Conservation (phyloP, 208 protist genomes). For the Endotrypanum monterogeii region DNA sequence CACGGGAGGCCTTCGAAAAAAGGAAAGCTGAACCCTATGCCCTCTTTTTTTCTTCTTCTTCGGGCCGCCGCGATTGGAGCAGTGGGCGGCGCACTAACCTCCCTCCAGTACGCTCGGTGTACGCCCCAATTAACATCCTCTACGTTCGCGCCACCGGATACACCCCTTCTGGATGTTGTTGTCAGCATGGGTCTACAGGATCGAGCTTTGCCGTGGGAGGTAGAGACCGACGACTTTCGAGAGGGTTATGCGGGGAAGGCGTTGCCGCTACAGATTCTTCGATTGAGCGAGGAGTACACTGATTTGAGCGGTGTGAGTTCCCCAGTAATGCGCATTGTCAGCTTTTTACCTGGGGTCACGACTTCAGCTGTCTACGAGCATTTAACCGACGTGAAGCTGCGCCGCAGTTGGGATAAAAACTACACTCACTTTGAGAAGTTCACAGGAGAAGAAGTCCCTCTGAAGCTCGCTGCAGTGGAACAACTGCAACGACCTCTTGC, state of each 20-base stretch:
- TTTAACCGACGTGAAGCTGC: slow-evolving; percentile 50
- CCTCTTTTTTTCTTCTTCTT: not conserved
- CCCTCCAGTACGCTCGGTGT: not conserved
- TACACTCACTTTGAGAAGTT: slow-evolving; percentile 56
- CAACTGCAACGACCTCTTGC: slow-evolving; percentile 29
- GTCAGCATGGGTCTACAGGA: slow-evolving; percentile 22
- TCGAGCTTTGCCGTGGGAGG: slow-evolving; percentile 9
- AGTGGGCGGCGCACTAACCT: not conserved
- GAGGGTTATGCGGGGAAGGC: not conserved
- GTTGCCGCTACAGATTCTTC: slow-evolving; percentile 41
- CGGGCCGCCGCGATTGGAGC: slow-evolving; percentile 6
- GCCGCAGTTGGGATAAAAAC: slow-evolving; percentile 56
- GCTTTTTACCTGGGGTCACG: slow-evolving; percentile 46
- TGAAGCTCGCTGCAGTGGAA: not conserved
- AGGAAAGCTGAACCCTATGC: not conserved
- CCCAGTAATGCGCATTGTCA: slow-evolving; percentile 62
- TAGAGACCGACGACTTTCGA: slow-evolving; percentile 25
- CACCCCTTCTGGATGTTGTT: slow-evolving; percentile 5
- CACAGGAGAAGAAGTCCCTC: not conserved
- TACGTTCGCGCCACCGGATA: not conserved
- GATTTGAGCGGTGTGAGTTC: slow-evolving; percentile 17
- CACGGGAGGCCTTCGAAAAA: not conserved
- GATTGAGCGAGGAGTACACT: slow-evolving; percentile 33
- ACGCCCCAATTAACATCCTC: not conserved
- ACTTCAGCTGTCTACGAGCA: slow-evolving; percentile 36